phyloP scores from a whole-genome alignment of 257 asterid species.

The Verbena officinalis region DNA sequence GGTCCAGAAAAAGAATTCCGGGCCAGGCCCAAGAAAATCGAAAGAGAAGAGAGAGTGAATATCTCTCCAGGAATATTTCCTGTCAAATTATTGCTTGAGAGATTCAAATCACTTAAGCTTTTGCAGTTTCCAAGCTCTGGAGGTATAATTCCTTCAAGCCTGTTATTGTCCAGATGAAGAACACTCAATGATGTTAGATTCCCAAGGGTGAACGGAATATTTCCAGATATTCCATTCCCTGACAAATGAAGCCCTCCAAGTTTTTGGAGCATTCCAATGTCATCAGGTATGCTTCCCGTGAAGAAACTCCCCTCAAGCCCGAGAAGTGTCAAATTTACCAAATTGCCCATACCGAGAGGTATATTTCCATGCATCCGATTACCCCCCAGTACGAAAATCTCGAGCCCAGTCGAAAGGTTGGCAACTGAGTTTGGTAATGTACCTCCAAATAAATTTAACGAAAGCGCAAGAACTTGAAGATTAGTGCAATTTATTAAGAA shows the following conservation, averaged over 20 bases:
- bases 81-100: slow-evolving; percentile 10
- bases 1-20: slow-evolving; percentile 8
- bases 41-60: slow-evolving; percentile 23
- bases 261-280: slow-evolving; percentile 30
- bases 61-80: background rate
- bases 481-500: slow-evolving; percentile 40
- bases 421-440: slow-evolving; percentile 33
- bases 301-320: slow-evolving; percentile 25
- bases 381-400: slow-evolving; percentile 22
- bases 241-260: slow-evolving; percentile 23
- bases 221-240: slow-evolving; percentile 29
- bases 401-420: slow-evolving; percentile 40
- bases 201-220: slow-evolving; percentile 39
- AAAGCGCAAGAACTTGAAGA: slow-evolving; percentile 26
- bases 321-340: slow-evolving; percentile 26
- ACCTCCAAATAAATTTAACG: slow-evolving; percentile 30
- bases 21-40: background rate
- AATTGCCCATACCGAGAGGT: slow-evolving; percentile 33
- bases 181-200: slow-evolving; percentile 27
- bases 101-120: background rate
- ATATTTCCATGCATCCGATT: slow-evolving; percentile 39
- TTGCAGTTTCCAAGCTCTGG: slow-evolving; percentile 20
- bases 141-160: slow-evolving; percentile 40
- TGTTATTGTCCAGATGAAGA: slow-evolving; percentile 28
- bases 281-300: slow-evolving; percentile 36